Conservation (phyloP, 495 filamentous ascomycete species). For the Cercophora newfieldiana region DNA sequence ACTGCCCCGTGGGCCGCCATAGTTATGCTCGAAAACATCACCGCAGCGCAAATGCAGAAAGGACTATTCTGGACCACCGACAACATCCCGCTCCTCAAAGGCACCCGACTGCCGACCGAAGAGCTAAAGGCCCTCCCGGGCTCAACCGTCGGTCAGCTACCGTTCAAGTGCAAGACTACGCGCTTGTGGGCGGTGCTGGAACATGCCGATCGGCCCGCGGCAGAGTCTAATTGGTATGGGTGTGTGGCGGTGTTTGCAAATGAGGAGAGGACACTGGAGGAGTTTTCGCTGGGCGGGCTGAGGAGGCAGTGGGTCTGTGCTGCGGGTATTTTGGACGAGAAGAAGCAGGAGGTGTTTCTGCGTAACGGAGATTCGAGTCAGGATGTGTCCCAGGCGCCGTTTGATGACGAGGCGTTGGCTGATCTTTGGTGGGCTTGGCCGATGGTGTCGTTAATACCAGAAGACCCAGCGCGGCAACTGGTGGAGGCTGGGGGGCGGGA, state of each 20-base stretch:
- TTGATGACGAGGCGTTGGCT: not conserved
- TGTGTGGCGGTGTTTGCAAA: conserved; percentile 3
- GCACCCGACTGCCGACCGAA: conserved; percentile 1
- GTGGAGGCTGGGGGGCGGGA: not conserved
- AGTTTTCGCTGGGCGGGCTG: conserved; percentile 8
- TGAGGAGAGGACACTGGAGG: not conserved
- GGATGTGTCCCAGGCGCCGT: not conserved
- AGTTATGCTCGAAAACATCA: not conserved
- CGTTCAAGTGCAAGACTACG: conserved; percentile 4
- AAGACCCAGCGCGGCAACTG: conserved; percentile 5
- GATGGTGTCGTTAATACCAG: not conserved
- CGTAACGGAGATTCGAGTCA: conserved; percentile 7
- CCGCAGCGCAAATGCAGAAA: not conserved
- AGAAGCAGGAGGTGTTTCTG: not conserved
- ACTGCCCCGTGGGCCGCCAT: not conserved
- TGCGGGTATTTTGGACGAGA: conserved; percentile 1
- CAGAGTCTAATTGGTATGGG: not conserved
- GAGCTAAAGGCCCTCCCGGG: not conserved
- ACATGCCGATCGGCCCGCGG: conserved; percentile 5
- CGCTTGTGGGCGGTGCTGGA: not conserved
- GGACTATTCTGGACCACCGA: not conserved
- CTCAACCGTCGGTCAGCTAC: not conserved
- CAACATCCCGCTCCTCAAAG: conserved; percentile 2
- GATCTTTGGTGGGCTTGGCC: conserved; percentile 4
- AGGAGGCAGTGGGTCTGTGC: not conserved